Evolutionary conservation across 2,329 filamentous ascomycete genomes (phyloP).

Genomic region (Diplodia sapinea): DNA sequence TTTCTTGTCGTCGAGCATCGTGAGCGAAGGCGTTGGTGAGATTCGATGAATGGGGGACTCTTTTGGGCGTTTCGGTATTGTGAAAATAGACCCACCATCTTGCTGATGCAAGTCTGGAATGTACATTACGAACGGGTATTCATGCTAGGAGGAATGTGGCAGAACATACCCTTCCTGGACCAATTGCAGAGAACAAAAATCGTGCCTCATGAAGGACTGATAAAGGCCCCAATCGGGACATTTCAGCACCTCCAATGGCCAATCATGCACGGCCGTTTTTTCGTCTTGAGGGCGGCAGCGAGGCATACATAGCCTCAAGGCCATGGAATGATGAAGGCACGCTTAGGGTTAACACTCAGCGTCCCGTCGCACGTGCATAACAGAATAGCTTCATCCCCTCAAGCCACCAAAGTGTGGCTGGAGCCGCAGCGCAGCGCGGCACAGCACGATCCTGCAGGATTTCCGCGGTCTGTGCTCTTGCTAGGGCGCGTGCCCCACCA

Average conservation of each 20-base stretch:
- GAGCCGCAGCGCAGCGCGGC: not conserved
- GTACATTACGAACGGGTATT: not conserved
- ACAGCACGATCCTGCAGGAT: slow-evolving; percentile 1
- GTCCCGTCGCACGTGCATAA: not conserved
- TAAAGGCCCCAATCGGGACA: no score
- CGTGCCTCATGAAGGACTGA: not conserved
- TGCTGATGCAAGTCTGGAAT: not conserved
- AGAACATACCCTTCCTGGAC: not conserved
- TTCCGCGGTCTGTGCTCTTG: not conserved
- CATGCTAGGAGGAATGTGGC: not conserved
- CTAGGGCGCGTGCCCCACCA: slow-evolving; percentile 7
- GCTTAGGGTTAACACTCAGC: not conserved
- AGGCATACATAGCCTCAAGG: no score
- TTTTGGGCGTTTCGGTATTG: slow-evolving; percentile 1
- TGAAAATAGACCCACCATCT: not conserved
- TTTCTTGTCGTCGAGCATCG: not conserved
- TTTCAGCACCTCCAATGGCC: no score
- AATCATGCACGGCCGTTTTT: no score
- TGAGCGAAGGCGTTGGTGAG: slow-evolving; percentile 25
- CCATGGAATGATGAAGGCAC: not conserved
- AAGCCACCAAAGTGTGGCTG: not conserved
- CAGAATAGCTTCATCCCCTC: not conserved
- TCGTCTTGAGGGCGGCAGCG: no score
- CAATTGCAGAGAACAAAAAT: not conserved
- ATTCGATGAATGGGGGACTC: not conserved